Evolutionary conservation across 1,139 yeast genomes (phyloP).

Genomic region (Taphrina flavorubra): DNA sequence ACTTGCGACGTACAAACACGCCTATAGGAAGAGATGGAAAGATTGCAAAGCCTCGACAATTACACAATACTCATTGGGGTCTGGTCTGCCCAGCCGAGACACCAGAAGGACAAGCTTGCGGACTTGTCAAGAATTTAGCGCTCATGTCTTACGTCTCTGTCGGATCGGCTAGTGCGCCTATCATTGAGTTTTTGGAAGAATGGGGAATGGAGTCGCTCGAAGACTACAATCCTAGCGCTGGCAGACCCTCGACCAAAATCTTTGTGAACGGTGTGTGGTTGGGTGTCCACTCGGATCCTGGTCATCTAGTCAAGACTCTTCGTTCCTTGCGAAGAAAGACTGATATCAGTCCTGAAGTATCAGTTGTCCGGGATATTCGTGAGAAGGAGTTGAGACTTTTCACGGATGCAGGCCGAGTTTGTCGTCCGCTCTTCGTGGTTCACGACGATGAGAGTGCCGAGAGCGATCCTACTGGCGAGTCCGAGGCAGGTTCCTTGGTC

Average conservation of each 20-base stretch:
- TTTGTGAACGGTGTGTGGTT: conserved; percentile 99
- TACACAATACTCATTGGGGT: conserved; percentile 99
- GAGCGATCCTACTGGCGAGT: conserved; percentile 49
- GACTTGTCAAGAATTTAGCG: conserved; percentile 92
- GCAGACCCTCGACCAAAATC: conserved; percentile 90
- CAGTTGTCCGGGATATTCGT: conserved; percentile 93
- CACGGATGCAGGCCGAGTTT: conserved; percentile 98
- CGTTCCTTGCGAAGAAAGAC: conserved; percentile 92
- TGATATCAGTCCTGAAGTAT: conserved; percentile 93
- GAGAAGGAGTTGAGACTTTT: conserved; percentile 94
- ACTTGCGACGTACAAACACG: conserved; percentile 97
- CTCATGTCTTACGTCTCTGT: conserved; percentile 97
- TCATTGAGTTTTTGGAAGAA: conserved; percentile 89
- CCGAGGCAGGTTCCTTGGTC: conserved; percentile 71
- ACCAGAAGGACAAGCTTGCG: conserved; percentile 99
- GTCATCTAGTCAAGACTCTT: conserved; percentile 86
- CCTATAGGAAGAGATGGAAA: conserved; percentile 99
- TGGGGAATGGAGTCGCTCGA: conserved; percentile 99
- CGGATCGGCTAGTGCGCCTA: conserved; percentile 96
- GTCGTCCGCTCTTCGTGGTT: conserved; percentile 90
- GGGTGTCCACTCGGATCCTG: conserved; percentile 97
- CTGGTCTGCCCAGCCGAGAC: conserved; percentile 99
- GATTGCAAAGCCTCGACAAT: conserved; percentile 96
- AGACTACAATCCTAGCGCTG: conserved; percentile 90
- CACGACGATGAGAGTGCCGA: conserved; percentile 77